Percentiles rank a stretch among this genome's conserved stretches.
phyloP scores from a whole-genome alignment of 345 rosid species.

The Populus deltoides region DNA sequence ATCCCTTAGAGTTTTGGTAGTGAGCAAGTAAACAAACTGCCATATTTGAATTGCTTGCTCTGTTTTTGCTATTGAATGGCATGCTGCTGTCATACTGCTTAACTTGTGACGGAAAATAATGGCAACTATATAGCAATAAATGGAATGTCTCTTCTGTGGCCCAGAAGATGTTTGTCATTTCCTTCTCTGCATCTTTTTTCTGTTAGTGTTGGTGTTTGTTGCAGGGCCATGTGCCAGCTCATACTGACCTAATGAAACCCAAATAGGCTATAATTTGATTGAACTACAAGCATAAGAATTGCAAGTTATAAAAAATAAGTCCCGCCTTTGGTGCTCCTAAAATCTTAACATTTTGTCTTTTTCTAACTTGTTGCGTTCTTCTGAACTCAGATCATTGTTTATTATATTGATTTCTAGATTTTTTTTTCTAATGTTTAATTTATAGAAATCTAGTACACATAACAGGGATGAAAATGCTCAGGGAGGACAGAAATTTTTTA shows the following conservation, averaged over 20 bases:
- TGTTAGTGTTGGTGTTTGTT: neutral
- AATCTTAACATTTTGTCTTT: neutral
- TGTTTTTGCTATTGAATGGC: constrained; percentile 7
- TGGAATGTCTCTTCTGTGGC: neutral
- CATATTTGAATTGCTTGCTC: neutral
- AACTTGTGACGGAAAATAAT: neutral
- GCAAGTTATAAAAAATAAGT: neutral
- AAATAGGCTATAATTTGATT: neutral
- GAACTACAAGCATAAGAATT: neutral
- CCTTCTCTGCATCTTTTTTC: neutral
- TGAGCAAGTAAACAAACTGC: constrained; percentile 1
- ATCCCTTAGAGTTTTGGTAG: constrained; percentile 6
- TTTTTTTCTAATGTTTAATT: neutral
- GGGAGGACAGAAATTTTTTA: neutral
- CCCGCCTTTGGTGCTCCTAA: neutral
- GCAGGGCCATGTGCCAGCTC: neutral
- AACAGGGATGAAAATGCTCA: neutral
- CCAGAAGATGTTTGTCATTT: neutral
- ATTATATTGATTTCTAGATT: neutral
- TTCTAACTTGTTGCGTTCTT: neutral
- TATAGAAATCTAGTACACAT: neutral
- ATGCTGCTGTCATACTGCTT: neutral
- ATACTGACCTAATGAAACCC: neutral
- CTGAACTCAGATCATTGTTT: neutral
- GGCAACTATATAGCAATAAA: neutral